Evolutionary conservation across 2,329 filamentous ascomycete genomes (phyloP), one percentile per base, ranked within the genome.

Genomic region (Simplicillium aogashimaense): DNA sequence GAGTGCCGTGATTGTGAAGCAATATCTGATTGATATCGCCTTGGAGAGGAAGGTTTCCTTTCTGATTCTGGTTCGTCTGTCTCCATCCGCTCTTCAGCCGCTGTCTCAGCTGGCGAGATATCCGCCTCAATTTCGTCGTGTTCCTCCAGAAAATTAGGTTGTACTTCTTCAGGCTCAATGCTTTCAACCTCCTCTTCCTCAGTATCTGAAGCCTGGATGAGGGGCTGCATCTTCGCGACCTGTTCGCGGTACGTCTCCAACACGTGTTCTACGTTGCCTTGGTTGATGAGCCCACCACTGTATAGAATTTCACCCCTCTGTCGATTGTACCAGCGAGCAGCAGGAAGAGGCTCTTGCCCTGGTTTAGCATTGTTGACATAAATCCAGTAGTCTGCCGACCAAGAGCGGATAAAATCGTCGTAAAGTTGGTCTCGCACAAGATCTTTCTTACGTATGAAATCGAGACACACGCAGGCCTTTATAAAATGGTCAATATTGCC

Each of bases 391-490:
- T 63, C 59, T 1, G 50, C 51, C 2, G 63, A 56, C 38, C 67
- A 74, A 2, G 55, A 51, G 7, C 64, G 56, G 25, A 77, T 64
- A 39, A 75, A 72, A 40, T 76, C 73, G 46, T 77, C 74, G 43
- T 66, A 76, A 0, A 73, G 49, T 39, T 57, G 70, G 17, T 63
- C 59, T 11, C 61, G 57, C 14, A 74, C 49, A 4, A 47, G 38
- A 8, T 55, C 53, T 11, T 53, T 46, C 17, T 53, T 48, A 33
- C 56, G 53, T 2, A 70, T 53, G 38, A 57, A 59, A 14, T 64
- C 53, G 7, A 75, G 49, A 45, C 59, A 67, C 0, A 67, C 50
- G 38, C 70, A 65, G 0, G 66, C 67, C 16, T 56, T 58, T 17
- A 73, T 49, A 39, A 76, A 76, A 9, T 61, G 51, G 4, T 47